phyloP scores from a whole-genome alignment of 352 stramenopile genomes.

The Phytophthora cactorum region DNA sequence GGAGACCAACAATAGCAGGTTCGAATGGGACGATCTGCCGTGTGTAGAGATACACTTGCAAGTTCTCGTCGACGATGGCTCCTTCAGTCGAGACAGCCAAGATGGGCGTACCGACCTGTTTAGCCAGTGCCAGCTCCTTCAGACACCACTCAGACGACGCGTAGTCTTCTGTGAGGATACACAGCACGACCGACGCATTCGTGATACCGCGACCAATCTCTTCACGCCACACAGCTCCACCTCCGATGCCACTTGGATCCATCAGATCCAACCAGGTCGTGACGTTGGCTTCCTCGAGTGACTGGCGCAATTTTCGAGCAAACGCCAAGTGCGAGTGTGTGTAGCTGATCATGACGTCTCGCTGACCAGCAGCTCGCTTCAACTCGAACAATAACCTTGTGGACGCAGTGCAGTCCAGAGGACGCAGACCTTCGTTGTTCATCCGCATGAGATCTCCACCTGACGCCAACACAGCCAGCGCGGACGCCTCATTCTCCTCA shows the following conservation, averaged over 20 bases:
- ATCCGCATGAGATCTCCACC: conserved; percentile 72
- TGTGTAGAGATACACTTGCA: conserved; percentile 80
- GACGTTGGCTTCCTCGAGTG: conserved; percentile 63
- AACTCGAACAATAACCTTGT: no score
- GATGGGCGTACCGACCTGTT: conserved; percentile 74
- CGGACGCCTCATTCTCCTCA: conserved; percentile 59
- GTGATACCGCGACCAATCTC: conserved; percentile 75
- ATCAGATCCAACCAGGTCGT: conserved; percentile 83
- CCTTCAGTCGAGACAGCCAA: conserved; percentile 70
- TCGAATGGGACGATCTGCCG: conserved; percentile 78
- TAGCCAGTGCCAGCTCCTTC: conserved; percentile 79
- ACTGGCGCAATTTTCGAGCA: conserved; percentile 68
- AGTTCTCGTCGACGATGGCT: conserved; percentile 60
- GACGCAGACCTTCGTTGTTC: conserved; percentile 62
- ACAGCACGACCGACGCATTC: conserved; percentile 67
- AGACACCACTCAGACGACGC: conserved; percentile 74
- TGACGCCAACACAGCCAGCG: conserved; percentile 54
- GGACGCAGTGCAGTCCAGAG: conserved; percentile 74
- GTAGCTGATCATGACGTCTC: no score
- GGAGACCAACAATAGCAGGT: conserved; percentile 50
- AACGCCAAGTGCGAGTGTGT: conserved; percentile 76
- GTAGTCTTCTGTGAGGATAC: conserved; percentile 75
- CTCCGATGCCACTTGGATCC: conserved; percentile 77
- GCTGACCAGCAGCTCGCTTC: no score
- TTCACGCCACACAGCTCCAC: conserved; percentile 70